Base-by-base conservation (phyloP, 805 yeast genomes). In the Pichia sporocuriosa region DNA sequence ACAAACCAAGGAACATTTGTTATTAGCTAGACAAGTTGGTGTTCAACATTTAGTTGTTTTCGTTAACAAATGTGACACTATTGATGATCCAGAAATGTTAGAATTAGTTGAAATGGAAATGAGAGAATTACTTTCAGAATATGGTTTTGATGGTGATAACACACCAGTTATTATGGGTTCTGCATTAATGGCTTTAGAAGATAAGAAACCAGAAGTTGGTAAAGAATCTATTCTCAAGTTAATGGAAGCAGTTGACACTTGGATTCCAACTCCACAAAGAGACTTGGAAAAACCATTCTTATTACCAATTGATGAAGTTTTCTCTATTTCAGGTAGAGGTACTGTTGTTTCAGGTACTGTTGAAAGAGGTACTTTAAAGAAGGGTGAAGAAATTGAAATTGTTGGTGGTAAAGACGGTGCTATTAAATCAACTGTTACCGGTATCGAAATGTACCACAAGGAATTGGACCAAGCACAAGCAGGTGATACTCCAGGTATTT, bases 31-130 rank as follows among this genome's bases (percentile, higher is more conserved):
- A 76, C 98, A 93, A 75, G 97, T 93, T 65, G 98, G 98, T 78
- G 96, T 93, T 54, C 95, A 90, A 72, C 79, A 88, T 70, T 78
- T 93, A 62, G 97, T 93, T 67, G 98, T 93, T 40, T 93, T 85
- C 58, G 97, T 93, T 47, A 93, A 93, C 84, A 93, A 93, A 75
- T 93, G 93, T 57, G 98, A 93, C 68, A 84, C 96, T 56, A 79
- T 93, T 62, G 97, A 93, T 63, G 98, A 93, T 67, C 95, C 95
- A 52, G 98, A 93, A 75, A 93, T 90, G 97, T 77, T 93, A 66
- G 98, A 93, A 75, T 81, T 93, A 58, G 98, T 93, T 53, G 98
- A 93, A 75, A 93, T 93, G 98, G 98, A 93, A 76, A 93, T 93
- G 98, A 84, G 98, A 73, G 98, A 93, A 65, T 76, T 93, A 53